Evolutionary conservation across 1,139 yeast genomes (phyloP).

Genomic region (Spathaspora sp.): DNA sequence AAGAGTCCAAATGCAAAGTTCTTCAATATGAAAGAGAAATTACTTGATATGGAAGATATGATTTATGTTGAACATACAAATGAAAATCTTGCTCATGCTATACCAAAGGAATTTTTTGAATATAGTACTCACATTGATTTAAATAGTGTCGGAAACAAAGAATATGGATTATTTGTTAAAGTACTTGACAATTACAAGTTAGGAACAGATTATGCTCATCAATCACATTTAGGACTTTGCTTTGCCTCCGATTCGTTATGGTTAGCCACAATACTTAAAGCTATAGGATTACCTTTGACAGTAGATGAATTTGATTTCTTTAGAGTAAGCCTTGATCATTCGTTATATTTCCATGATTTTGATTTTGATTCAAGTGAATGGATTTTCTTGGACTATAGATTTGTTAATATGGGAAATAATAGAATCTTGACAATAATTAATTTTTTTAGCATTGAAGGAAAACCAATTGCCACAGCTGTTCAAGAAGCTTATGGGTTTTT

Average conservation of each 20-base stretch:
- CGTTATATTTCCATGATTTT: constrained; percentile 37
- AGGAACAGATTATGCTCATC: constrained; percentile 26
- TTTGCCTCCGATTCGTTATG: constrained; percentile 24
- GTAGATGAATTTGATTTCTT: constrained; percentile 22
- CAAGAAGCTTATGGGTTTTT: constrained; percentile 41
- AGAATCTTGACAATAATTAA: constrained; percentile 30
- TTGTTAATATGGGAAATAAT: constrained; percentile 34
- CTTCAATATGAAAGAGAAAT: constrained; percentile 28
- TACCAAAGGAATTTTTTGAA: constrained; percentile 31
- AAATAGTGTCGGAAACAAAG: constrained; percentile 25
- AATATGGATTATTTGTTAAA: constrained; percentile 35
- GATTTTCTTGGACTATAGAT: constrained; percentile 39
- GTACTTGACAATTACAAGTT: constrained; percentile 27
- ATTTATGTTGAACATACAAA: constrained; percentile 29
- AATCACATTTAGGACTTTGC: constrained; percentile 13
- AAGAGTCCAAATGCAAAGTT: constrained; percentile 30
- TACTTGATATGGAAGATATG: constrained; percentile 23
- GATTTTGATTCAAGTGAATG: constrained; percentile 39
- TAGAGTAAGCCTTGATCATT: constrained; percentile 44
- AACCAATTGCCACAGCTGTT: constrained; percentile 29
- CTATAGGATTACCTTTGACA: constrained; percentile 27
- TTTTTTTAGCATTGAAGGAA: constrained; percentile 30
- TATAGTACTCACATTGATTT: constrained; percentile 19
- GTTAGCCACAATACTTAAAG: constrained; percentile 23
- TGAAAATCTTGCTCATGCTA: constrained; percentile 29